Evolutionary conservation across 306 rosid genomes (phyloP), one percentile per base, ranked within the genome.

Genomic region (Pyrus betulifolia): DNA sequence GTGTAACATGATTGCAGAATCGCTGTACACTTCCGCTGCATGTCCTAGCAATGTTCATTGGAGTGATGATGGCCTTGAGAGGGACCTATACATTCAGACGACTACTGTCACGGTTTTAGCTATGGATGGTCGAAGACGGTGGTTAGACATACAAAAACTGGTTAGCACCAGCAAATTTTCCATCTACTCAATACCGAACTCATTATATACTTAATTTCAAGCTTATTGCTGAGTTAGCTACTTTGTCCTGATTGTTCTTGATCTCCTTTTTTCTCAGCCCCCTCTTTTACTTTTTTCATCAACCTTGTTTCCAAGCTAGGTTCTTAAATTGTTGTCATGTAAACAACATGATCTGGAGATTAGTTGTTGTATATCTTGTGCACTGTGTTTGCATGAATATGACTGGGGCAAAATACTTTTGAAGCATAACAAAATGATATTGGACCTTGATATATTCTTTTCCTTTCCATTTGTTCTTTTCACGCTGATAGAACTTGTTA

Each of bases 71-170:
- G 92, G 96, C 84, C 97, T 96, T 57, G 99, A 96, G 83, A 96
- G 87, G 81, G 99, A 96, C 80, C 82, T 96, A 52, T 90, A 89
- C 84, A 90, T 96, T 77, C 85, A 89, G 86, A 89, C 86, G 40
- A 81, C 84, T 78, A 90, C 89, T 40, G 90, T 96, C 77, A 81
- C 99, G 70, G 92, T 96, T 73, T 85, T 96, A 82, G 99, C 99
- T 67, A 96, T 96, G 99, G 99, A 96, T 88, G 99, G 99, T 85
- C 92, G 99, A 69, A 88, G 97, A 81, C 87, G 98, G 79, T 96
- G 99, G 99, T 79, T 96, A 92, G 98, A 96, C 86, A 81, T 92
- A 82, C 89, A 86, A 76, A 91, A 92, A 86, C 83, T 92, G 97
- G 99, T 96, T 76, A 84, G 84, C 78, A 71, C 75, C 76, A 33